Evolutionary conservation across 352 stramenopile genomes (phyloP).

Genomic region (Pythium myriotylum): DNA sequence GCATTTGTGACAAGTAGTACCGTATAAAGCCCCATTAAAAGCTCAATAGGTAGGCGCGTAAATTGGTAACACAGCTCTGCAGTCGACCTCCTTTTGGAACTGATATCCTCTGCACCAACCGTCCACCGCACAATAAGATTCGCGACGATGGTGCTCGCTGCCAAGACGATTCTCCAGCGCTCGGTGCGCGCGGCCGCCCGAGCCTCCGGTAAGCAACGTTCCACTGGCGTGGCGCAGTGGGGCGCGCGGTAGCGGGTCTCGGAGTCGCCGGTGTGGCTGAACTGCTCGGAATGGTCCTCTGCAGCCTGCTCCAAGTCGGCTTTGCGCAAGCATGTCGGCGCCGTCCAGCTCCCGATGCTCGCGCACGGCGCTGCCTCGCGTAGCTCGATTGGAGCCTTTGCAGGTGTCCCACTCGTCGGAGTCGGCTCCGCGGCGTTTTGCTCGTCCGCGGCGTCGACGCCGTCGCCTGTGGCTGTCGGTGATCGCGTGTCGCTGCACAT

Average conservation of each 20-base stretch:
- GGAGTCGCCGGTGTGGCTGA: neutral
- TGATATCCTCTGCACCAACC: neutral
- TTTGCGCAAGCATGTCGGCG: slow-evolving; percentile 15
- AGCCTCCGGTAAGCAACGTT: slow-evolving; percentile 1
- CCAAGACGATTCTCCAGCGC: slow-evolving; percentile 27
- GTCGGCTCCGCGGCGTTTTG: slow-evolving; percentile 27
- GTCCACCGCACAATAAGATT: neutral
- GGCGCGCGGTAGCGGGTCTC: neutral
- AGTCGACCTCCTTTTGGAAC: slow-evolving; percentile 15
- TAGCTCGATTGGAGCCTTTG: slow-evolving; percentile 1
- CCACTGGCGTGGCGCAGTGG: neutral
- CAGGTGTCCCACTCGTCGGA: slow-evolving; percentile 9
- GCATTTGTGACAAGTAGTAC: slow-evolving; percentile 32
- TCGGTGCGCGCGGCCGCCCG: slow-evolving; percentile 19
- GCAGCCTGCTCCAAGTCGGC: slow-evolving; percentile 11
- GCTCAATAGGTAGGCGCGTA: neutral
- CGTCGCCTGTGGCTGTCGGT: slow-evolving; percentile 41
- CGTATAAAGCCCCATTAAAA: slow-evolving; percentile 26
- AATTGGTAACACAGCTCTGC: neutral
- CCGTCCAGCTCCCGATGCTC: slow-evolving; percentile 23
- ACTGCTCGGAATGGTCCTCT: neutral
- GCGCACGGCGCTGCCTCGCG: slow-evolving; percentile 3
- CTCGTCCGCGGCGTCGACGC: slow-evolving; percentile 25
- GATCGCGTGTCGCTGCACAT: slow-evolving; percentile 78
- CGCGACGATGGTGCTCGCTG: slow-evolving; percentile 19